These are phyloP conservation scores for Taiozyma sp. DNA, from an alignment of 1,139 yeast species.

Conservation along the genomic window DNA sequence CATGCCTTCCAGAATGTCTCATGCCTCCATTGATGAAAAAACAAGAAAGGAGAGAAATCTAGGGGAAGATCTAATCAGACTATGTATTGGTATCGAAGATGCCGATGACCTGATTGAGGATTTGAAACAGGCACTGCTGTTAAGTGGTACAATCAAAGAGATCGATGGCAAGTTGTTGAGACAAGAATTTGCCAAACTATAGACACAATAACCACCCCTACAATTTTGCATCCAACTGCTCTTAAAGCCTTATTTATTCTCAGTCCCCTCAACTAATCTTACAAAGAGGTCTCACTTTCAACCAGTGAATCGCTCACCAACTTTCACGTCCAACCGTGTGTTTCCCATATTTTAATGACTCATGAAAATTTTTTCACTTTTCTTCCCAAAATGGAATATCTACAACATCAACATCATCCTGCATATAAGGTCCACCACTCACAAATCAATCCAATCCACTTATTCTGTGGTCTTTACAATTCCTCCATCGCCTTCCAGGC, in stretches of 20 bases:
- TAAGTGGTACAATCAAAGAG: slow-evolving; percentile 45
- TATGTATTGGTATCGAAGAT: slow-evolving; percentile 71
- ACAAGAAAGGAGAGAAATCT: slow-evolving; percentile 82
- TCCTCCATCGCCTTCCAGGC: neutral
- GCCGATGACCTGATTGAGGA: slow-evolving; percentile 59
- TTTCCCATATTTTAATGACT: neutral
- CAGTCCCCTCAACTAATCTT: neutral
- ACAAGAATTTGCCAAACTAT: slow-evolving; percentile 16
- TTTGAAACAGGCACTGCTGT: slow-evolving; percentile 61
- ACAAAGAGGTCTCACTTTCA: neutral
- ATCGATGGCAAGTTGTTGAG: slow-evolving; percentile 24
- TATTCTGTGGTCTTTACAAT: neutral
- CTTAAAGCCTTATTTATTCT: neutral
- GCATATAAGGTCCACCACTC: neutral
- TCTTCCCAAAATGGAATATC: neutral
- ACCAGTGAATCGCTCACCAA: neutral
- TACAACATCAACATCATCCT: neutral
- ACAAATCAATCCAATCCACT: neutral
- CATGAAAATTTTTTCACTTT: neutral
- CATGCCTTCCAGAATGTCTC: slow-evolving; percentile 94
- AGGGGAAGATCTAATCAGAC: slow-evolving; percentile 86
- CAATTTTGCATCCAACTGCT: neutral
- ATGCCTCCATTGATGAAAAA: slow-evolving; percentile 89
- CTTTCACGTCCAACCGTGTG: neutral
- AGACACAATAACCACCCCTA: neutral